These are phyloP conservation scores for Geotrichum candidum DNA, from an alignment of 1,139 yeast species.

Conservation along the genomic window DNA sequence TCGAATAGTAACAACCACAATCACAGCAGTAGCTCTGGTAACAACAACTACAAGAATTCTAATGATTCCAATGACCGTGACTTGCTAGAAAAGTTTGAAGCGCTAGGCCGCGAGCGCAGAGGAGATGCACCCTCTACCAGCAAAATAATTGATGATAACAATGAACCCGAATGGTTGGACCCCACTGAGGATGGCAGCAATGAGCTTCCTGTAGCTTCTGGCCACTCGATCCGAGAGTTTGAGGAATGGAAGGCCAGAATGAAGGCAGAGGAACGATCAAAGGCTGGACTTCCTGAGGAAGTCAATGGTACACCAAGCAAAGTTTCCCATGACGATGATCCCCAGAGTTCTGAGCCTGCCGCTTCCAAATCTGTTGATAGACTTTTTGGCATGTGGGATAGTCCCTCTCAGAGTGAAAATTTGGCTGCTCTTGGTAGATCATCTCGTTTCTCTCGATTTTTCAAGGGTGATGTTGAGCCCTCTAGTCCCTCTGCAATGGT, in stretches of 20 bases:
- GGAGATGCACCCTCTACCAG: constrained; percentile 12
- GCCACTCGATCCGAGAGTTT: constrained; percentile 28
- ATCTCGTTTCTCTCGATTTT: constrained; percentile 28
- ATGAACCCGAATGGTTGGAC: constrained; percentile 14
- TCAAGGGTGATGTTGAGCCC: constrained; percentile 19
- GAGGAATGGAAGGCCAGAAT: constrained; percentile 32
- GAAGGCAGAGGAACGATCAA: constrained; percentile 25
- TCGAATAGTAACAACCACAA: not conserved
- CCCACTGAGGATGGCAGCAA: constrained; percentile 8
- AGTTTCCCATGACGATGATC: not conserved
- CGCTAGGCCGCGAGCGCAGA: constrained; percentile 16
- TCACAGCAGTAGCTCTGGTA: not conserved
- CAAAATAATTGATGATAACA: not conserved
- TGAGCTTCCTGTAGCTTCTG: constrained; percentile 11
- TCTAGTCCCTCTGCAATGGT: constrained; percentile 2
- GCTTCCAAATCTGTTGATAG: constrained; percentile 23
- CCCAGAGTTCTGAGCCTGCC: constrained; percentile 11
- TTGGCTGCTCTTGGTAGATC: constrained; percentile 15
- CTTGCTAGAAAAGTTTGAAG: constrained; percentile 15
- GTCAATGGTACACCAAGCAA: not conserved
- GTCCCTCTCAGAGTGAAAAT: constrained; percentile 13
- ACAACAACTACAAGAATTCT: constrained; percentile 1
- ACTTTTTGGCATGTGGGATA: constrained; percentile 29
- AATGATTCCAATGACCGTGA: constrained; percentile 7
- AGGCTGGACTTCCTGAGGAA: constrained; percentile 14